A percentile compares a stretch with the other conserved stretches of the same genome.
Conservation (phyloP, 2,329 filamentous ascomycete genomes). For the Phialophora chinensis region DNA sequence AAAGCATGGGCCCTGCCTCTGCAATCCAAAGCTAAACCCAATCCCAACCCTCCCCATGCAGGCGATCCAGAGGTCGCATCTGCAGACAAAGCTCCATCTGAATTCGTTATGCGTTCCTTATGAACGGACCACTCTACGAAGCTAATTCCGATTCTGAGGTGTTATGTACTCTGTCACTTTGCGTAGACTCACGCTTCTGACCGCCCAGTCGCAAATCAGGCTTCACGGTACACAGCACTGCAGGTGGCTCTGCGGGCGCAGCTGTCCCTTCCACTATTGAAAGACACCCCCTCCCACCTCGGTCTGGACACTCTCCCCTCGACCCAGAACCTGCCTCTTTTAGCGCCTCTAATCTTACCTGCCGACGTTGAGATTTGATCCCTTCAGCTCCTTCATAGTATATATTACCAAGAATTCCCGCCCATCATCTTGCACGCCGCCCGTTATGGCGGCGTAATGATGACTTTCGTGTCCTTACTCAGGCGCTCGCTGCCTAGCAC, state of each 20-base stretch:
- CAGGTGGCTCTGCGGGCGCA: neutral
- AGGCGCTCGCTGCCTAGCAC: conserved; percentile 28
- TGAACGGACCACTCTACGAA: neutral
- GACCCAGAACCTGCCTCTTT: conserved; percentile 21
- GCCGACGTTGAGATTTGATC: neutral
- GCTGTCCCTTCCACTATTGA: conserved; percentile 5
- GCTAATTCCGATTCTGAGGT: neutral
- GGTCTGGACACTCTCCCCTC: conserved; percentile 14
- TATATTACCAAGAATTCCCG: conserved; percentile 16
- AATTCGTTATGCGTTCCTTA: neutral
- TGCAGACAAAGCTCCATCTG: neutral
- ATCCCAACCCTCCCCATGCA: conserved; percentile 18
- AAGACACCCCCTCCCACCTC: conserved; percentile 2
- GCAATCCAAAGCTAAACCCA: conserved; percentile 15
- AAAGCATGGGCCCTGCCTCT: conserved; percentile 11
- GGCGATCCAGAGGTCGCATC: conserved; percentile 6
- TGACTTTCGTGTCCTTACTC: conserved; percentile 2
- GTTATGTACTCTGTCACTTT: neutral
- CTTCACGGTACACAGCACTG: neutral
- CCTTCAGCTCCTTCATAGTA: conserved; percentile 11
- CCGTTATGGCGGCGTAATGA: conserved; percentile 34
- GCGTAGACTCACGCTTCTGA: neutral
- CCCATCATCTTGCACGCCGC: conserved; percentile 13
- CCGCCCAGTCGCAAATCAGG: neutral
- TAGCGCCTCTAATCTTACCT: conserved; percentile 23